Evolutionary conservation across 2,329 filamentous ascomycete species (phyloP).

Genomic region (Endoconidiophora polonica): DNA sequence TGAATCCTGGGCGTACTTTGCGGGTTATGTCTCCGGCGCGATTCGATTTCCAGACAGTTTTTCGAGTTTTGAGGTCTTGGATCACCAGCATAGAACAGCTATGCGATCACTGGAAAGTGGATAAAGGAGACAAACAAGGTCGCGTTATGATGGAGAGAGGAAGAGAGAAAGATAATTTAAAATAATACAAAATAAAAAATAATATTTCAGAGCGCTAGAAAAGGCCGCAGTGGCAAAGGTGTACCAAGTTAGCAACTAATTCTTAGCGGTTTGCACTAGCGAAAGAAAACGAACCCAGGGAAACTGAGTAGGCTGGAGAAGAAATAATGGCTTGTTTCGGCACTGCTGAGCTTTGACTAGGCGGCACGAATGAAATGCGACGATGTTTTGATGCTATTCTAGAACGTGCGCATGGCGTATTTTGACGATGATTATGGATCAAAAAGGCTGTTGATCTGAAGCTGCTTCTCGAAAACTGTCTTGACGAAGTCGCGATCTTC

Average conservation of each 20-base stretch:
- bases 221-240: neutral
- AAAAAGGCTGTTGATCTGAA: too few species aligned
- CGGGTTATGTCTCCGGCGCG: slow-evolving; percentile 18
- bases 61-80: slow-evolving; percentile 30
- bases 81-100: slow-evolving; percentile 32
- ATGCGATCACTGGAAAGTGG: too few species aligned
- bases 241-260: neutral
- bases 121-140: neutral
- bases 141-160: neutral
- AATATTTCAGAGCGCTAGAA: slow-evolving; percentile 4
- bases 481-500: too few species aligned
- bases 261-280: neutral
- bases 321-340: too few species aligned
- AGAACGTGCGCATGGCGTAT: too few species aligned
- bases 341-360: slow-evolving; percentile 1
- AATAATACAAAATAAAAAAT: neutral
- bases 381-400: too few species aligned
- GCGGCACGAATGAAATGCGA: too few species aligned
- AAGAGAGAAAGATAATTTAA: neutral
- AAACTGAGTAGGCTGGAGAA: neutral
- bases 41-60: slow-evolving; percentile 25
- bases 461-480: too few species aligned
- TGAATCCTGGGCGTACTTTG: slow-evolving; percentile 30
- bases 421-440: too few species aligned
- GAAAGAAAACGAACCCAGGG: neutral